Evolutionary conservation across 306 rosid species (phyloP), one percentile per base, ranked within the genome.

Genomic region (Sechiopsis laciniata): DNA sequence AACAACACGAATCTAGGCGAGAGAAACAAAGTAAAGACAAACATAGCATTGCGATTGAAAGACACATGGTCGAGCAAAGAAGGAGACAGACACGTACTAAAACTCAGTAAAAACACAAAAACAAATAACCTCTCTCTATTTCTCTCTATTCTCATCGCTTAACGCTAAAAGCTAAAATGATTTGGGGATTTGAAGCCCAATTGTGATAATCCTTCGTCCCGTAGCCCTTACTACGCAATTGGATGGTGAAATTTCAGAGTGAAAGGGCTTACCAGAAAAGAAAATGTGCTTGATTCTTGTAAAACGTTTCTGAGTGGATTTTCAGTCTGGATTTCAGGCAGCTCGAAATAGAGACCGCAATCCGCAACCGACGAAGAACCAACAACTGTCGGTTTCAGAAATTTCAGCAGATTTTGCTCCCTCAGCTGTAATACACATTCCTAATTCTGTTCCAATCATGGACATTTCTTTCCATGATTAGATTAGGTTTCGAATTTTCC

Each of bases 71-170:
- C 58, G 62, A 66, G 26, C 7, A 51, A 1, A 9, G 61, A 32
- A 77, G 24, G 55, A 35, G 8, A 21, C 4, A 17, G 76, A 74
- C 85, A 76, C 84, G 85, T 70, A 52, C 45, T 70, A 24, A 22
- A 26, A 26, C 73, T 15, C 19, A 42, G 3, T 14, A 42, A 42
- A 20, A 68, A 68, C 40, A 51, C 72, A 45, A 5, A 67, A 67
- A 67, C 55, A 67, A 45, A 19, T 13, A 10, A 6, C 7, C 46
- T 8, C 8, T 40, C 75, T 42, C 55, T 13, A 19, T 26, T 56
- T 51, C 16, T 21, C 22, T 67, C 54, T 10, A 6, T n/a, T 20
- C 20, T 24, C 62, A n/a, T 54, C 53, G 51, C 14, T 55, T 16
- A 35, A 54, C 2, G 17, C 58, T 46, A 73, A 73, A 19, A 73